These are phyloP conservation scores for Toxoplasma gondii DNA, from an alignment of 169 alveolate genomes.

Conservation along the genomic window DNA sequence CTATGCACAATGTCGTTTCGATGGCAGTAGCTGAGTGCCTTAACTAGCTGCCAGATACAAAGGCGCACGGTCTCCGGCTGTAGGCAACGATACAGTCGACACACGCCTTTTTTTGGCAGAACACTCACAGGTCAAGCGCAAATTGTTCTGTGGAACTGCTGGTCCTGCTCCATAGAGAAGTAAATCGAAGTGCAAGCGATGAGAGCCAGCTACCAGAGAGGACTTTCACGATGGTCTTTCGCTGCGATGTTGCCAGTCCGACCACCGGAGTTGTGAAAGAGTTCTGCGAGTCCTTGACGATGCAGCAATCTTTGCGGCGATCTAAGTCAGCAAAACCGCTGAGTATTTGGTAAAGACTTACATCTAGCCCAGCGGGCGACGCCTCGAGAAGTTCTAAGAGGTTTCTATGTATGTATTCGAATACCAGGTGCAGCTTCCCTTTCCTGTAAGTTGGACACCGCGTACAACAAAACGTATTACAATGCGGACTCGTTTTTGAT, in stretches of 20 bases:
- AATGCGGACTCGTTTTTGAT: too few relatives aligned
- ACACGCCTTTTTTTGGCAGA: neutral
- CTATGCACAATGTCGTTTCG: slow-evolving; percentile 91
- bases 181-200: neutral
- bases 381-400: slow-evolving; percentile 90
- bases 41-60: slow-evolving; percentile 88
- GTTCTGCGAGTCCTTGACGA: too few relatives aligned
- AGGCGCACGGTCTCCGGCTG: slow-evolving; percentile 82
- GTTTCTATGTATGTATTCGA: slow-evolving; percentile 91
- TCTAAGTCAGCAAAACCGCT: too few relatives aligned
- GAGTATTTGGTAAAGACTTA: neutral
- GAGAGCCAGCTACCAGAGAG: too few relatives aligned
- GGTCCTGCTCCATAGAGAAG: neutral
- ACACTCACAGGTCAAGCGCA: neutral
- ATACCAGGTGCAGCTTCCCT: slow-evolving; percentile 89
- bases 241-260: too few relatives aligned
- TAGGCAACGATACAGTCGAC: neutral
- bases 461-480: too few relatives aligned
- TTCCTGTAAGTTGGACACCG: slow-evolving; percentile 71
- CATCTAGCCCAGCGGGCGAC: slow-evolving; percentile 75
- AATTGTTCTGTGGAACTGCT: neutral
- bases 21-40: slow-evolving; percentile 90
- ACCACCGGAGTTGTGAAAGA: too few relatives aligned
- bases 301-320: too few relatives aligned
- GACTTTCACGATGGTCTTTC: too few relatives aligned